A percentile compares a stretch with the other conserved stretches of the same genome.
phyloP scores from a whole-genome alignment of 441 rosid genomes.

The Populus hybrid region DNA sequence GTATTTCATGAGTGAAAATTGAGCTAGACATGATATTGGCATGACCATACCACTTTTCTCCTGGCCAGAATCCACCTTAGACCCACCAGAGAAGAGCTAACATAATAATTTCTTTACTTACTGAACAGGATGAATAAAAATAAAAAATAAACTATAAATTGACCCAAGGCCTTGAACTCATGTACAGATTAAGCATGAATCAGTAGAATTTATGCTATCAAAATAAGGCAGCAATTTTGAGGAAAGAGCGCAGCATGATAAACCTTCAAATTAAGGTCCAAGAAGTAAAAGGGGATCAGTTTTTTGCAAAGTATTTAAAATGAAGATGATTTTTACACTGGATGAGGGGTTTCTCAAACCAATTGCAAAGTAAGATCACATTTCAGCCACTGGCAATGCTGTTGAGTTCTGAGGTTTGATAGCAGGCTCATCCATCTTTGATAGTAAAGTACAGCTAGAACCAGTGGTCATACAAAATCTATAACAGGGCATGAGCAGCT shows the following conservation, averaged over 20 bases:
- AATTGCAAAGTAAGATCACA: neutral
- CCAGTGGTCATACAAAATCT: neutral
- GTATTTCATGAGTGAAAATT: neutral
- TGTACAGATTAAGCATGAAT: neutral
- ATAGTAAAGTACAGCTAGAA: neutral
- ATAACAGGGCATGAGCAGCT: neutral
- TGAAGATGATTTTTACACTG: neutral
- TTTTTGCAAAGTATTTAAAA: neutral
- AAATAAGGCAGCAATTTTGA: neutral
- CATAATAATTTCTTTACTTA: neutral
- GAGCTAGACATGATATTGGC: neutral
- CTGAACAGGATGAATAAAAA: neutral
- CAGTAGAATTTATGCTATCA: neutral
- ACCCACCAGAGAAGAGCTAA: neutral
- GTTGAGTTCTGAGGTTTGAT: neutral
- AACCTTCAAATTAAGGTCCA: neutral
- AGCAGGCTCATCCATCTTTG: neutral
- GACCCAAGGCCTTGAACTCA: neutral
- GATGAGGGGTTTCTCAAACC: neutral
- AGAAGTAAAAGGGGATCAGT: neutral
- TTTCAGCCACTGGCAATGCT: neutral
- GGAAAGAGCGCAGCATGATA: neutral
- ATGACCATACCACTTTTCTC: neutral
- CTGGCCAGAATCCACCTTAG: neutral
- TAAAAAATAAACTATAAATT: neutral